Base-by-base conservation (phyloP, 2,329 filamentous ascomycete species). In the Paramyrothecium sp. region DNA sequence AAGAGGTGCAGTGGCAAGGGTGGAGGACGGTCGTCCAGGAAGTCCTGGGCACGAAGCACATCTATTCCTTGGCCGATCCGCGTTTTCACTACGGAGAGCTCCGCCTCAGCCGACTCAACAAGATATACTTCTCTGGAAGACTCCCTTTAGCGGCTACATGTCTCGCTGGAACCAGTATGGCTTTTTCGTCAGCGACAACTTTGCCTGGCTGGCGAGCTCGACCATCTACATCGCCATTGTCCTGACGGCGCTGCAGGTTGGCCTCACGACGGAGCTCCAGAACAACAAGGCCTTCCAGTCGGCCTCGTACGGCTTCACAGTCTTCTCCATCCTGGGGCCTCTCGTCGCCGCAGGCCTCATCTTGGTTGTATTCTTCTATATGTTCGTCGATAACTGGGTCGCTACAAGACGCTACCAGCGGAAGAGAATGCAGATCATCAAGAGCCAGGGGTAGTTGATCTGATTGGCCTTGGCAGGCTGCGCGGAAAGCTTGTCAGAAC, bases 181-280 rank as follows among this genome's bases (percentile, higher is more conserved):
- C 4, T 65, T 67, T 21, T 77, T 81, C 55, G 73, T 80, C 41
- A 64, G 68, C 12, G 68, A 77, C 47, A 79, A 81, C 58, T 74
- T 80, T 20, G 67, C 69, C 16, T 73, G 67, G 68, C 60, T 83
- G 2, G 66, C 75, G 0, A 66, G 71, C 10, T 63, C 72, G 2
- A 71, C 75, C 3, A 75, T 73, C 0, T 82, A 78, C 59, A 63
- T 81, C 19, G 71, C 73, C 33, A 61, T 82, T 16, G 69, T 80
- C 11, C 66, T 83, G 48, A 75, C 75, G 3, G 79, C 79, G 0
- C 78, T 82, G 76, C 79, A 83, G 65, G 75, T 81, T 11, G 78
- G 77, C 0, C 61, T 81, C 11, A 68, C 70, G 2, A 78, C 73
- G 0, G 61, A 70, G 2, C 68, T 80, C 2, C 54, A 48, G 0